phyloP scores from a whole-genome alignment of 164 flowering plant genomes.

The grape (Vitis vinifera) region DNA sequence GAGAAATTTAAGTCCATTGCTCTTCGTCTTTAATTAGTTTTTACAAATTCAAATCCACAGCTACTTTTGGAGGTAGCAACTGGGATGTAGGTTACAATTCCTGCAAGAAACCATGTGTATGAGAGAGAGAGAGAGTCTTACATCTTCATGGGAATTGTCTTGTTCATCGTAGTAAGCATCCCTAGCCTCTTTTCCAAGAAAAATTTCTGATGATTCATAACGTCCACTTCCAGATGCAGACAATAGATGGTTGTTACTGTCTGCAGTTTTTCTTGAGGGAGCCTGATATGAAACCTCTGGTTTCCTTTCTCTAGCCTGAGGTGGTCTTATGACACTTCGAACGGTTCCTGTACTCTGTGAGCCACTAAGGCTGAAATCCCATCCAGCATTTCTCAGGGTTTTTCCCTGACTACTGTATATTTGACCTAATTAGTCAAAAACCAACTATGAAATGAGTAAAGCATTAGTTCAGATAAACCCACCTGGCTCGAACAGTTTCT shows the following conservation, averaged over 20 bases:
- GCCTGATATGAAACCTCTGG: slow-evolving; percentile 44
- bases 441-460: slow-evolving; percentile 8
- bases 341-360: slow-evolving; percentile 59
- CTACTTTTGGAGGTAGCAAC: neutral
- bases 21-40: neutral
- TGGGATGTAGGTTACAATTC: no score
- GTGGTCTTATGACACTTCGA: slow-evolving; percentile 58
- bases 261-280: slow-evolving; percentile 43
- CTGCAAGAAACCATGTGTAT: neutral
- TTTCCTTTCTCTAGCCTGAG: slow-evolving; percentile 63
- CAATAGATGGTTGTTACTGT: slow-evolving; percentile 39
- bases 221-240: slow-evolving; percentile 41
- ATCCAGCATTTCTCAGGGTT: slow-evolving; percentile 63
- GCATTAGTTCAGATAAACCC: slow-evolving; percentile 12
- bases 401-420: slow-evolving; percentile 48
- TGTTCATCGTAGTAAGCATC: slow-evolving; percentile 32
- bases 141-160: slow-evolving; percentile 49
- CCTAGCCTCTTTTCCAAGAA: slow-evolving; percentile 35
- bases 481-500: slow-evolving; percentile 75
- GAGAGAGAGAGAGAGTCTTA: slow-evolving; percentile 30
- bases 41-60: neutral
- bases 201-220: slow-evolving; percentile 41
- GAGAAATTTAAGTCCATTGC: neutral
- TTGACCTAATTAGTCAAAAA: slow-evolving; percentile 10
- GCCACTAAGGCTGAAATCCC: slow-evolving; percentile 88